Conservation (phyloP, 2,329 filamentous ascomycete species). For the Neofusicoccum cordaticola region DNA sequence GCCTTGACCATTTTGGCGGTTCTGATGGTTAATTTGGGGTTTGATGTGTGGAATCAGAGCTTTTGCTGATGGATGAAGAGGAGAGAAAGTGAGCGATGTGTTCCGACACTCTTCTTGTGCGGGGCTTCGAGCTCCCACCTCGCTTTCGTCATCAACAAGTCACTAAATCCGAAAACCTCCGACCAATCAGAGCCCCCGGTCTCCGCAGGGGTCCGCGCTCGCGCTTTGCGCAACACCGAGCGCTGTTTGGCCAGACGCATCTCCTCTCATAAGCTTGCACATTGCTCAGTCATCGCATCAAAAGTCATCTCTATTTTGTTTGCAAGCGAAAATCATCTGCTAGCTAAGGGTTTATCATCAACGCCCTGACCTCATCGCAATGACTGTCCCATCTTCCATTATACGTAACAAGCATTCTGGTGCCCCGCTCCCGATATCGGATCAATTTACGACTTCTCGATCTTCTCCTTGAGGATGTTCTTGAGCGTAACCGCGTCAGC, state of each 20-base stretch:
- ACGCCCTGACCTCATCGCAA: neutral
- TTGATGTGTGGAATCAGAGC: slow-evolving; percentile 23
- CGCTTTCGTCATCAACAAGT: slow-evolving; percentile 13
- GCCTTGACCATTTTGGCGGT: slow-evolving; percentile 96
- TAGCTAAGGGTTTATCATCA: slow-evolving; percentile 11
- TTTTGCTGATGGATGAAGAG: slow-evolving; percentile 7
- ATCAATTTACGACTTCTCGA: slow-evolving; percentile 48
- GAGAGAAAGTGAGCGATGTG: neutral
- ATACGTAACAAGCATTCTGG: slow-evolving; percentile 3
- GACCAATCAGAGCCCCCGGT: neutral
- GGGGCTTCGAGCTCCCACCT: slow-evolving; percentile 11
- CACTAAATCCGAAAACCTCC: slow-evolving; percentile 4
- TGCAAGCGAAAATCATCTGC: slow-evolving; percentile 5
- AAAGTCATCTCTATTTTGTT: slow-evolving; percentile 11
- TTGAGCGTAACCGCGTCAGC: slow-evolving; percentile 94
- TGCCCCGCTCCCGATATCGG: slow-evolving; percentile 26
- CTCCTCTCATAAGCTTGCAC: slow-evolving; percentile 2
- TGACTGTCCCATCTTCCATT: slow-evolving; percentile 10
- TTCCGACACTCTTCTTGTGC: neutral
- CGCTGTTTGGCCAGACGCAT: neutral
- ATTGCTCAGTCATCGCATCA: slow-evolving; percentile 10
- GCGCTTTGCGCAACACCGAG: neutral
- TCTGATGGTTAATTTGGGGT: slow-evolving; percentile 28
- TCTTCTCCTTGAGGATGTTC: slow-evolving; percentile 85
- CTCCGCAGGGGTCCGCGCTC: neutral